phyloP scores from a whole-genome alignment of 768 basidiomycete genomes.

The Trametes gibbosa region DNA sequence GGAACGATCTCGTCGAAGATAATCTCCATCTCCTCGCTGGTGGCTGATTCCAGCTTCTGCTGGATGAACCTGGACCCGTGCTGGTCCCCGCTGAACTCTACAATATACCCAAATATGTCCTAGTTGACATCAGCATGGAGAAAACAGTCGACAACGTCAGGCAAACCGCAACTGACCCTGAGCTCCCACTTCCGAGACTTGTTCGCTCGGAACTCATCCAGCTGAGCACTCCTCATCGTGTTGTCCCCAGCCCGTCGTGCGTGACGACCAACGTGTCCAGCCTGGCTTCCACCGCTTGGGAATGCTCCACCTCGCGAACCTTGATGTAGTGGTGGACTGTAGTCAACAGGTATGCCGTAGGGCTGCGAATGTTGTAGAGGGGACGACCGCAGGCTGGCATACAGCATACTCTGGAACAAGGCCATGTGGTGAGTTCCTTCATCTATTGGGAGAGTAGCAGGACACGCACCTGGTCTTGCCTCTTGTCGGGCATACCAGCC shows the following conservation, averaged over 20 bases:
- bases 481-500: slow-evolving; percentile 54
- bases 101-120: slow-evolving; percentile 84
- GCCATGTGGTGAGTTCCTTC: slow-evolving; percentile 35
- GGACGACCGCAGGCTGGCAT: slow-evolving; percentile 40
- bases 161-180: slow-evolving; percentile 43
- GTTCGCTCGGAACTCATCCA: slow-evolving; percentile 85
- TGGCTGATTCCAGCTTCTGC: slow-evolving; percentile 73
- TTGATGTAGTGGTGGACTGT: slow-evolving; percentile 42
- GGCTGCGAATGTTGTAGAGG: slow-evolving; percentile 43
- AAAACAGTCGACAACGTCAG: slow-evolving; percentile 5
- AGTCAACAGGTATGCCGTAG: slow-evolving; percentile 48
- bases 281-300: slow-evolving; percentile 7
- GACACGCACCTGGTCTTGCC: slow-evolving; percentile 48
- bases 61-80: slow-evolving; percentile 99
- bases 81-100: slow-evolving; percentile 93
- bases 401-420: slow-evolving; percentile 40
- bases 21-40: slow-evolving; percentile 72
- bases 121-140: slow-evolving; percentile 30
- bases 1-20: slow-evolving; percentile 90
- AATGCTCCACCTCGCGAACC: slow-evolving; percentile 27
- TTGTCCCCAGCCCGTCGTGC: slow-evolving; percentile 44
- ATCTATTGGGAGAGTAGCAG: neutral
- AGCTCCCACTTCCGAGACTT: slow-evolving; percentile 82
- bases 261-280: slow-evolving; percentile 38
- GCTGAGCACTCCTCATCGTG: slow-evolving; percentile 60